These are phyloP conservation scores for Phialophora expanda DNA, from an alignment of 2,329 filamentous ascomycete species.

Conservation along the genomic window DNA sequence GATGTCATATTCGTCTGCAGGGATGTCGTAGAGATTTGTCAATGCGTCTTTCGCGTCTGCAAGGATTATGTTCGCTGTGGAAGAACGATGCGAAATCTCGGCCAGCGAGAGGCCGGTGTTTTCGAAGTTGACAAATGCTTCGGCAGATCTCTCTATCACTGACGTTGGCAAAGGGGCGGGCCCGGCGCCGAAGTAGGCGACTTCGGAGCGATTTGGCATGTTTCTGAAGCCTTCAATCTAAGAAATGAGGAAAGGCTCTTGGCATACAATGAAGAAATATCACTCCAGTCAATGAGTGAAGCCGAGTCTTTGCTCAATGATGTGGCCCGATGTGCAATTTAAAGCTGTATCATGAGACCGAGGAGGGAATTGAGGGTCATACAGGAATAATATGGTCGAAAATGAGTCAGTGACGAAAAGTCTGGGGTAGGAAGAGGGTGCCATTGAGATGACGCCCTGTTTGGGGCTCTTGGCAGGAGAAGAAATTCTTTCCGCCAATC, in stretches of 20 bases:
- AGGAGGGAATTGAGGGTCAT: not conserved
- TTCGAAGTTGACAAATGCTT: slow-evolving; percentile 81
- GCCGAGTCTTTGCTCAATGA: not conserved
- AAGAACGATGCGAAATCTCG: slow-evolving; percentile 88
- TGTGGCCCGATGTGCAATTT: not conserved
- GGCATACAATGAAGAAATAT: not conserved
- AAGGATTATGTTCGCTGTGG: slow-evolving; percentile 77
- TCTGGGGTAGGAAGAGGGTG: not conserved
- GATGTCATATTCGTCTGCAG: slow-evolving; percentile 78
- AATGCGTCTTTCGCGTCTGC: slow-evolving; percentile 78
- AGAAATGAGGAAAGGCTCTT: not conserved
- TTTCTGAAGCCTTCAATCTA: slow-evolving; percentile 3
- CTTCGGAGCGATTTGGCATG: slow-evolving; percentile 75
- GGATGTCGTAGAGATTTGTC: slow-evolving; percentile 75
- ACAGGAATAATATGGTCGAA: not conserved
- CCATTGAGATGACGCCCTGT: not conserved
- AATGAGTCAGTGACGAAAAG: not conserved
- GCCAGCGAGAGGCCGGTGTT: slow-evolving; percentile 81
- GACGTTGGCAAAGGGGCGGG: slow-evolving; percentile 83
- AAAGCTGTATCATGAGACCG: not conserved
- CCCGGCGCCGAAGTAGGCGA: slow-evolving; percentile 88
- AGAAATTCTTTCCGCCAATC: slow-evolving; percentile 16
- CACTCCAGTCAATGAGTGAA: not conserved
- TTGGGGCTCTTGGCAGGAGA: slow-evolving; percentile 17
- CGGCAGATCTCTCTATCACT: slow-evolving; percentile 76